Conservation (phyloP, 2,329 filamentous ascomycete species). For the Xylaria digitata region DNA sequence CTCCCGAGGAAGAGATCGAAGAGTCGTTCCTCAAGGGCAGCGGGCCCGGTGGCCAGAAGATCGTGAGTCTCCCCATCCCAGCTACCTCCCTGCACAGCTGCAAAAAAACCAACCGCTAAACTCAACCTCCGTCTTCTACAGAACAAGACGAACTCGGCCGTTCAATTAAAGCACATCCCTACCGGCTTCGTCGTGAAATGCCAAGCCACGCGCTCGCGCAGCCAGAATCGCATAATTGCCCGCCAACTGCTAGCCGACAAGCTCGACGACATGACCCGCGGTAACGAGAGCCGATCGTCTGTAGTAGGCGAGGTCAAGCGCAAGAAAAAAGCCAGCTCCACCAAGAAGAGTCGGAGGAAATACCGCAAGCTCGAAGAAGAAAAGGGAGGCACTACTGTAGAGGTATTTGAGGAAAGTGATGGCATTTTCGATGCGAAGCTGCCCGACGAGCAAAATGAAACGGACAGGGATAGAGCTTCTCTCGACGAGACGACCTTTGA, state of each 20-base stretch:
- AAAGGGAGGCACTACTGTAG: slow-evolving; percentile 49
- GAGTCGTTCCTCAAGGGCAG: slow-evolving; percentile 90
- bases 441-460: slow-evolving; percentile 27
- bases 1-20: slow-evolving; percentile 82
- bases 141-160: slow-evolving; percentile 97
- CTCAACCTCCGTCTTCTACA: slow-evolving; percentile 46
- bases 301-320: slow-evolving; percentile 72
- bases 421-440: slow-evolving; percentile 34
- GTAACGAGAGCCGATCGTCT: slow-evolving; percentile 73
- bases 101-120: not conserved
- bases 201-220: slow-evolving; percentile 87
- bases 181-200: slow-evolving; percentile 95
- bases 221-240: slow-evolving; percentile 88
- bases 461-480: slow-evolving; percentile 8
- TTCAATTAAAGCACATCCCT: slow-evolving; percentile 89
- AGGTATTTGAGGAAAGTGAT: slow-evolving; percentile 39
- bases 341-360: slow-evolving; percentile 86
- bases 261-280: slow-evolving; percentile 78
- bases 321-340: slow-evolving; percentile 78
- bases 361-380: slow-evolving; percentile 72
- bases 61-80: slow-evolving; percentile 64
- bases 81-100: not conserved
- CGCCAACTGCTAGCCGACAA: slow-evolving; percentile 79
- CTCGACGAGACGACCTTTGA: slow-evolving; percentile 3
- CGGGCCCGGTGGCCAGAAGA: slow-evolving; percentile 95